Evolutionary conservation across 2,329 filamentous ascomycete genomes (phyloP).

Genomic region (Cytospora paraplurivora): DNA sequence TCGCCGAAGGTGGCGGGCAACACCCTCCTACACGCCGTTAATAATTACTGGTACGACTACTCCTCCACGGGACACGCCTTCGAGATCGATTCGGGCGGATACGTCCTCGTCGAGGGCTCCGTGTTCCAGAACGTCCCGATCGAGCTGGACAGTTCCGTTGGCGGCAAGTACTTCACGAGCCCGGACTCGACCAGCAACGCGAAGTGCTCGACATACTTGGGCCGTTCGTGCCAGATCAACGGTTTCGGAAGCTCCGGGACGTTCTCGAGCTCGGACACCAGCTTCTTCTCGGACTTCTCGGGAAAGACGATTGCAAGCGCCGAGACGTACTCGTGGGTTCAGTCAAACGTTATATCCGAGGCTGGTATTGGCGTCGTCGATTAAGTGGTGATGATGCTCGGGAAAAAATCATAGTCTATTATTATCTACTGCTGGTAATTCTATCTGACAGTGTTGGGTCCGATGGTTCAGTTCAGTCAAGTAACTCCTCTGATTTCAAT

Average conservation of each 20-base stretch:
- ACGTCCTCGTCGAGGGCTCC: slow-evolving; percentile 59
- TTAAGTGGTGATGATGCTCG: neutral
- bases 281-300: slow-evolving; percentile 28
- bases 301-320: slow-evolving; percentile 29
- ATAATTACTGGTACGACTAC: slow-evolving; percentile 58
- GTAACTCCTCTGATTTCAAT: neutral
- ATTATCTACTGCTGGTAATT: neutral
- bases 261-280: slow-evolving; percentile 22
- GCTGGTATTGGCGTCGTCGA: slow-evolving; percentile 26
- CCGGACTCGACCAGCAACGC: slow-evolving; percentile 38
- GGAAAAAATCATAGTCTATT: neutral
- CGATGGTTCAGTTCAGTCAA: neutral
- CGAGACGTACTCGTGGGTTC: slow-evolving; percentile 19
- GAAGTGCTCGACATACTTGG: slow-evolving; percentile 48
- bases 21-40: slow-evolving; percentile 59
- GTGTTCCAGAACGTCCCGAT: slow-evolving; percentile 57
- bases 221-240: slow-evolving; percentile 55
- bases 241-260: slow-evolving; percentile 31
- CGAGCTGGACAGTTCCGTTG: slow-evolving; percentile 39
- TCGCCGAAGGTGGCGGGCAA: slow-evolving; percentile 60
- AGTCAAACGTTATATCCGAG: slow-evolving; percentile 20
- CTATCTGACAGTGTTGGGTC: neutral
- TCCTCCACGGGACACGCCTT: slow-evolving; percentile 59
- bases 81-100: slow-evolving; percentile 48
- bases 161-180: slow-evolving; percentile 32